Base-by-base conservation (phyloP, 75 land plant species). In the Larix kaempferi region DNA sequence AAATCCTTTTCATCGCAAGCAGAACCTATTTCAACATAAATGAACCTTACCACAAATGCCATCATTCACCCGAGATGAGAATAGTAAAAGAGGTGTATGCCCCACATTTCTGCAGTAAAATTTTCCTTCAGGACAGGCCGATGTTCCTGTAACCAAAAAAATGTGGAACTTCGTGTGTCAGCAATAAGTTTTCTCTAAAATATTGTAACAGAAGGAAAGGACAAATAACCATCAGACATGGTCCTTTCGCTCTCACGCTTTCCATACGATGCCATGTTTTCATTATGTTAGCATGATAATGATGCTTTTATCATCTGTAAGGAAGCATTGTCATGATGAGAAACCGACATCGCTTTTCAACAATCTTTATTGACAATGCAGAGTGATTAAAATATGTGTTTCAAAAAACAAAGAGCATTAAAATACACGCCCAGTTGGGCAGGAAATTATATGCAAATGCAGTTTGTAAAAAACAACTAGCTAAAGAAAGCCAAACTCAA, bases 61-160 rank as follows among this genome's bases (percentile, higher is more conserved):
- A 85, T 95, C 98, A 83, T 95, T 95, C 58, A 95, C 97, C 59
- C 96, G 81, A 22, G 98, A 95, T 56, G 98, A 93, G 79, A 88
- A 95, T 19, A 95, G 25, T 11, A 59, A 62, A 21, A 85, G 74
- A 16, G 98, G 97, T 64, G 59, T 25, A 71, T 95, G 88, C 25
- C 96, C 94, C 13, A 79, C 77, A 87, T 95, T 95, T 65, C 55
- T 81, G 82, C 96, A 95, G 80, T 91, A 91, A 77, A 95, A 95
- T 76, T 80, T 93, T 59, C 94, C 94, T 77, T 87, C 85, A 14
- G 98, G 94, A 73, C 98, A 95, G 14, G 98, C 96, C 14, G 96
- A 91, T 13, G 98, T 95, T 29, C 98, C 98, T 94, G 83, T 57
- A 69, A 26, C 33, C 67, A 27, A 65, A n/a, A 66, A 66, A 66